Evolutionary conservation across 257 asterid genomes (phyloP).

Genomic region (Solanum chiquidenum): DNA sequence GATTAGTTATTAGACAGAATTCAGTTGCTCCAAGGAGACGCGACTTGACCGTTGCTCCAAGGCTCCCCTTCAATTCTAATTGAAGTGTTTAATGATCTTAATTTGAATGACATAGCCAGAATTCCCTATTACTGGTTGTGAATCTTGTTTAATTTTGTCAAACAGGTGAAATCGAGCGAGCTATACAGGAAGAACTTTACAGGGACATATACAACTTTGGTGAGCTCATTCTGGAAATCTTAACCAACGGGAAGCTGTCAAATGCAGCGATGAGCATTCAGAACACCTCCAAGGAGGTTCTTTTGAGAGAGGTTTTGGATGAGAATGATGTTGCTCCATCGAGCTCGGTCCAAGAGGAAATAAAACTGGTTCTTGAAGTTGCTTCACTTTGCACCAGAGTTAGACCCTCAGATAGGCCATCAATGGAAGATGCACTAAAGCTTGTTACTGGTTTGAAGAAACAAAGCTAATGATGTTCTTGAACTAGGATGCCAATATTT

Average conservation of each 20-base stretch:
- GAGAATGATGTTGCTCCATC: slow-evolving; percentile 32
- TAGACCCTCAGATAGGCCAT: slow-evolving; percentile 37
- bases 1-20: no score
- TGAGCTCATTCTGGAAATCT: slow-evolving; percentile 45
- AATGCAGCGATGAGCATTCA: slow-evolving; percentile 20
- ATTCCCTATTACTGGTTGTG: background rate
- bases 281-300: slow-evolving; percentile 27
- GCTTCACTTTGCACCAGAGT: slow-evolving; percentile 59
- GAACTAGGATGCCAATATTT: background rate
- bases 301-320: slow-evolving; percentile 35
- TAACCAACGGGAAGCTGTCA: slow-evolving; percentile 42
- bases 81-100: background rate
- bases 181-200: slow-evolving; percentile 45
- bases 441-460: slow-evolving; percentile 30
- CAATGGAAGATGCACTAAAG: slow-evolving; percentile 58
- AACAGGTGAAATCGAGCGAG: slow-evolving; percentile 41
- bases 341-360: slow-evolving; percentile 24
- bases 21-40: no score
- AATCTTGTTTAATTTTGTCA: background rate
- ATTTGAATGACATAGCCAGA: background rate
- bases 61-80: background rate
- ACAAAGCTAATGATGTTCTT: slow-evolving; percentile 1
- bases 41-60: background rate
- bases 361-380: slow-evolving; percentile 43
- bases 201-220: slow-evolving; percentile 69